Conservation (phyloP, 805 yeast species). For the Saccharomyces paradoxus region DNA sequence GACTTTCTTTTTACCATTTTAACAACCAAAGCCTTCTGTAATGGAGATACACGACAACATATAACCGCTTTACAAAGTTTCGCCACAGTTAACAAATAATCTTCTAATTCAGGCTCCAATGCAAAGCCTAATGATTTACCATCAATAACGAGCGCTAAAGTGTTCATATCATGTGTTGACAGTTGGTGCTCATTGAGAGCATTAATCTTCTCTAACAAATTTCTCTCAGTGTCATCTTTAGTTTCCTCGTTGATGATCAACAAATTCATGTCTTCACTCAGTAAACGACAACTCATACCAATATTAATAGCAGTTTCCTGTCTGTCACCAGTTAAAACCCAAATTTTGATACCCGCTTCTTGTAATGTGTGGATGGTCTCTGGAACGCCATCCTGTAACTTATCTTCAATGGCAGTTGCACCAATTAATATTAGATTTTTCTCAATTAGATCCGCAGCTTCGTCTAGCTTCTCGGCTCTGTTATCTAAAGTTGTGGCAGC, state of each 20-base stretch:
- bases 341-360: conserved; percentile 91
- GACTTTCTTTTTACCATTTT: conserved; percentile 84
- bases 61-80: conserved; percentile 89
- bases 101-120: conserved; percentile 71
- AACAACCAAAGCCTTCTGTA: conserved; percentile 93
- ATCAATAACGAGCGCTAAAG: conserved; percentile 86
- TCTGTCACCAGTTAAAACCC: conserved; percentile 98
- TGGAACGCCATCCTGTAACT: conserved; percentile 96
- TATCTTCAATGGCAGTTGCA: conserved; percentile 97
- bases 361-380: conserved; percentile 93
- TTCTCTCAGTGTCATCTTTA: conserved; percentile 65
- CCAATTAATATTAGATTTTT: conserved; percentile 73
- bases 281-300: conserved; percentile 93
- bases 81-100: conserved; percentile 68
- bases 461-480: conserved; percentile 71
- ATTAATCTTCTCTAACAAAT: conserved; percentile 63
- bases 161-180: conserved; percentile 59
- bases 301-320: conserved; percentile 98
- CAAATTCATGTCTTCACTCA: conserved; percentile 93
- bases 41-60: conserved; percentile 95
- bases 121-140: conserved; percentile 89
- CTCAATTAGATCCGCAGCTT: conserved; percentile 85
- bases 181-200: conserved; percentile 63
- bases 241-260: conserved; percentile 81
- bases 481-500: conserved; percentile 79